Evolutionary conservation across 352 stramenopile genomes (phyloP).

Genomic region (Pythium phragmitis): DNA sequence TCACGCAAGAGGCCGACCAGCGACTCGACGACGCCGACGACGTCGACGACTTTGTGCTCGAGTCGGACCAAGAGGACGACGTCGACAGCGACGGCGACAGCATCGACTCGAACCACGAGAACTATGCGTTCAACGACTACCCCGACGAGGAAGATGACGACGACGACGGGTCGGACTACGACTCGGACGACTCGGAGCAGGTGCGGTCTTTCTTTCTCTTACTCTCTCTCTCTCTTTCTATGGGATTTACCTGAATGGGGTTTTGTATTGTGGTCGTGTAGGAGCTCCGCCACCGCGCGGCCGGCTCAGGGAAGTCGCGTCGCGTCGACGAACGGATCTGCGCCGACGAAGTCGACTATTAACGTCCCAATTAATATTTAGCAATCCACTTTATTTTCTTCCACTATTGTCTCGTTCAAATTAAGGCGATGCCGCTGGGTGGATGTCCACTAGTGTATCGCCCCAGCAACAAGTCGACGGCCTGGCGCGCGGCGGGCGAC

Average conservation of each 20-base stretch:
- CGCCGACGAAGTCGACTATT: conserved; percentile 18
- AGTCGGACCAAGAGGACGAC: conserved; percentile 73
- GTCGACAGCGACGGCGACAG: conserved; percentile 73
- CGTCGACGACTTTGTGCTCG: conserved; percentile 77
- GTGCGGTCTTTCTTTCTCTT: conserved; percentile 14
- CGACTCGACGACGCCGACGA: conserved; percentile 40
- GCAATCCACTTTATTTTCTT: not conserved
- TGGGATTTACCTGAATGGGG: too few relatives aligned
- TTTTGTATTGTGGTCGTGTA: conserved; percentile 1
- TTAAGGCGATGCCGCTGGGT: not conserved
- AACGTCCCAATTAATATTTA: conserved; percentile 13
- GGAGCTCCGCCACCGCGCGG: conserved; percentile 13
- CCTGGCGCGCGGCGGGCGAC: not conserved
- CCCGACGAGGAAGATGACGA: conserved; percentile 59
- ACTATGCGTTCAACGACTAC: conserved; percentile 78
- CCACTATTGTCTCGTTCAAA: not conserved
- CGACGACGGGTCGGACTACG: conserved; percentile 36
- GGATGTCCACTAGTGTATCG: not conserved
- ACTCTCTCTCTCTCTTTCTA: too few relatives aligned
- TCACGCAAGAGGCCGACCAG: conserved; percentile 55
- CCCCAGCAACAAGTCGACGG: not conserved
- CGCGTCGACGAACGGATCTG: conserved; percentile 5
- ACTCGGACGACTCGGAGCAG: conserved; percentile 38
- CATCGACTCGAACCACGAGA: conserved; percentile 84
- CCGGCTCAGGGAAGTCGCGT: not conserved